Conservation (phyloP, 306 rosid genomes). For the Quercus ilex region DNA sequence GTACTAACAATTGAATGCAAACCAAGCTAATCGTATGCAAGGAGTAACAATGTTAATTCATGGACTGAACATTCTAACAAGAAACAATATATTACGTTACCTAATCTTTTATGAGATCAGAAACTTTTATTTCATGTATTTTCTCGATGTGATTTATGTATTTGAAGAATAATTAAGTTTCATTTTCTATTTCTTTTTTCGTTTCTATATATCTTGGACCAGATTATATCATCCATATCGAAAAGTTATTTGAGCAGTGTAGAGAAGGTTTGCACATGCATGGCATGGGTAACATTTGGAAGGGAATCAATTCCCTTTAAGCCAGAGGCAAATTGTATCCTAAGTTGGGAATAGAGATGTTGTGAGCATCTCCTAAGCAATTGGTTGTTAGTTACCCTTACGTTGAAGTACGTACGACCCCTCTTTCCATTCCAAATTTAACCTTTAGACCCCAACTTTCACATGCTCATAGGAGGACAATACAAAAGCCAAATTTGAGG, state of each 20-base stretch:
- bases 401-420: not conserved
- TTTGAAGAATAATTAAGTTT: not conserved
- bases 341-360: not conserved
- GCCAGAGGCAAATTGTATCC: not conserved
- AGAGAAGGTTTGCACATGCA: no score
- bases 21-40: not conserved
- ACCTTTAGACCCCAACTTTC: conserved; percentile 3
- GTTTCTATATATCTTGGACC: no score
- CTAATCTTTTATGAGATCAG: no score
- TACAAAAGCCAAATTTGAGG: conserved; percentile 29
- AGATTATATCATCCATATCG: not conserved
- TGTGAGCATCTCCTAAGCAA: not conserved
- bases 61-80: not conserved
- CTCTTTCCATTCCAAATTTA: conserved; percentile 1
- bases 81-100: no score
- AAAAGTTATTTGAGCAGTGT: no score
- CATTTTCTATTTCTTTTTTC: not conserved
- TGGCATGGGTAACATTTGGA: not conserved
- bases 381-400: not conserved
- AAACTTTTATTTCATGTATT: no score
- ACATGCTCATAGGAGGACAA: conserved; percentile 19
- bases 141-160: not conserved
- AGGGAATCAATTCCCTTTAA: not conserved
- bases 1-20: not conserved
- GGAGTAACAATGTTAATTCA: not conserved